Conservation (phyloP, 1,139 yeast species). For the Petasospora fabianii region DNA sequence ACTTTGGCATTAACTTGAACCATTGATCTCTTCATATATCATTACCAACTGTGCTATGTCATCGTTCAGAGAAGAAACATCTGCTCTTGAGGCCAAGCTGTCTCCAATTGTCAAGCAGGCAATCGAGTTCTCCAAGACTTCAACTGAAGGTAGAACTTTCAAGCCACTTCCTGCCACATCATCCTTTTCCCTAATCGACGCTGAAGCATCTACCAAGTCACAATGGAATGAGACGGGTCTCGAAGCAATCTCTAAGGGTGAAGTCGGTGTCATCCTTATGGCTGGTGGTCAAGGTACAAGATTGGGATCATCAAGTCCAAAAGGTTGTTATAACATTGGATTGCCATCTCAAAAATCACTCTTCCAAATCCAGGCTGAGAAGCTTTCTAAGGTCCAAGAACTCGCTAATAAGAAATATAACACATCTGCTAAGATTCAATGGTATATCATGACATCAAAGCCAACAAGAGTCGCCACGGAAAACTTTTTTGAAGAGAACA, state of each 20-base stretch:
- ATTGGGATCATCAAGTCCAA: conserved; percentile 83
- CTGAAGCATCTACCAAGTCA: conserved; percentile 29
- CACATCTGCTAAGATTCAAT: conserved; percentile 45
- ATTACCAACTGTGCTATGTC: background rate
- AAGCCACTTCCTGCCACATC: conserved; percentile 50
- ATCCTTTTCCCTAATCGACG: conserved; percentile 47
- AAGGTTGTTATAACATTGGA: conserved; percentile 88
- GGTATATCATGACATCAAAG: conserved; percentile 97
- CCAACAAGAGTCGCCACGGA: conserved; percentile 84
- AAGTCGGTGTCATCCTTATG: conserved; percentile 86
- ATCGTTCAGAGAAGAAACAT: background rate
- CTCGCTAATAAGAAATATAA: conserved; percentile 42
- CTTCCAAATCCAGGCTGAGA: conserved; percentile 92
- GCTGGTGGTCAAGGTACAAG: conserved; percentile 99
- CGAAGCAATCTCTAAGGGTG: conserved; percentile 60
- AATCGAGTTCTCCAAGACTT: conserved; percentile 38
- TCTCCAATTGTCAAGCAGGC: conserved; percentile 44
- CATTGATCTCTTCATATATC: background rate
- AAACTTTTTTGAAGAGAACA: conserved; percentile 54
- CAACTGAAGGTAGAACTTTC: conserved; percentile 37
- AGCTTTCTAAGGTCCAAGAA: conserved; percentile 59
- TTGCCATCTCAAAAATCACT: conserved; percentile 81
- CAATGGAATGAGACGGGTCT: conserved; percentile 63
- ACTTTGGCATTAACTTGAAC: no score
- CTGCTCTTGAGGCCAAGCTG: conserved; percentile 18